Base-by-base conservation (phyloP, 495 filamentous ascomycete genomes). In the Xylaria curta region DNA sequence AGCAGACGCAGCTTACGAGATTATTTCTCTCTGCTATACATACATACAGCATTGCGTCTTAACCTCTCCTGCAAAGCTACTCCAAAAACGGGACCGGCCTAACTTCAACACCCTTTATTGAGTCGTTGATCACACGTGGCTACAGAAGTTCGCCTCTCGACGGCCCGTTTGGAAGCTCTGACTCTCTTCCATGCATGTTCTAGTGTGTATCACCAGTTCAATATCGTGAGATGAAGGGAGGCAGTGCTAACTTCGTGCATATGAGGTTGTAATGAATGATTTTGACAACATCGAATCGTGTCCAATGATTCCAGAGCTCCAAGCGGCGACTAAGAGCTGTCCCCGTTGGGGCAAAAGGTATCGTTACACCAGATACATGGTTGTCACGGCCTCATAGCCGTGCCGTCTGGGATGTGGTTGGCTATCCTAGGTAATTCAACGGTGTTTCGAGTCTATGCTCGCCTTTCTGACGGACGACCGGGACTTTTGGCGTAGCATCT, bases 1-100 rank as follows among this genome's bases (percentile, higher is more conserved):
- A 21, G 19, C n/a, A 26, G 47, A 67, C 36, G 33, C 65, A 56
- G 49, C 49, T 53, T 44, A 67, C 49, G 44, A 36, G 31, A 44
- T 44, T 10, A 33, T 67, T 42, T n/a, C 47, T 67, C 33, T 47
- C 42, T 19, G 1, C 26, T n/a, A 17, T 3, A n/a, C n/a, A n/a
- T n/a, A n/a, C n/a, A n/a, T n/a, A 42, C 36, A 38, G 60, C 38
- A 17, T 15, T 62, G 21, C 38, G 21, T 49, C 42, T 33, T 26
- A 49, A 49, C 40, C 42, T 49, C 15, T 33, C 61, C 26, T n/a
- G 26, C 61, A 42, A 13, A 49, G 13, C 40, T 47, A 49, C 28
- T 15, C 40, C 13, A 47, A 15, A 47, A 49, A 2, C 61, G 33
- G 42, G 42, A 21, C 28, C 24, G 44, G 21, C 38, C 17, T 38